Evolutionary conservation across 2,329 filamentous ascomycete genomes (phyloP), one percentile per base, ranked within the genome.

Genomic region (Epicoccum sorghinum): DNA sequence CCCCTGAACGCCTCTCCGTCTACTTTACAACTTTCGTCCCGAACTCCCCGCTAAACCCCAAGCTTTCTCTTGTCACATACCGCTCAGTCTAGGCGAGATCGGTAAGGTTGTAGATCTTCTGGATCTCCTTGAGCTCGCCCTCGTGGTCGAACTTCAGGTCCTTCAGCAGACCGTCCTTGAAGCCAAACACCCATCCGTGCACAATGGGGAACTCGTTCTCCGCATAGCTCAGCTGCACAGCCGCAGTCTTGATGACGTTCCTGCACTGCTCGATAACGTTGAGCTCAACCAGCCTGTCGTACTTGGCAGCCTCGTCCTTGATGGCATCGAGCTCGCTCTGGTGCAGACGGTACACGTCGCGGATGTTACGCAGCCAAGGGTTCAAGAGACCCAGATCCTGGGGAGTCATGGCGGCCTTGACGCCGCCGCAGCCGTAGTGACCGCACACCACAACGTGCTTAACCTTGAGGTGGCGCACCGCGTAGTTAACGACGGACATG

Each of bases 121-220:
- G 83, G 47, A 87, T 83, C 55, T 81, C 79, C 48, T 71, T 72
- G 39, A 88, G 74, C 71, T 81, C 80, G 10, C 75, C 72, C 74
- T 85, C 80, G 60, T 86, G 86, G 66, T 88, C 81, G 60, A 88
- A 78, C 68, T 88, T 79, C 55, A 88, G 75, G 67, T 88, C 85
- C 72, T 83, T 86, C 54, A 90, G 78, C 65, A 88, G 73, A 8
- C 88, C 88, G 65, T 89, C 85, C 47, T 83, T 75, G 64, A 90
- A 86, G 58, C 83, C 85, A 78, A 90, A 90, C 39, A 89, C 87
- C 87, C 87, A 90, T 32, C 86, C 88, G 75, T 89, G 87, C 47
- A 90, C 87, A 57, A 90, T 81, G 47, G 88, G 88, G 67, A 83
- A 90, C 61, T 81, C 75, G 64, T 88, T 85, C 67, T 83, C 73